These are phyloP conservation scores for Fusarium duplospermum DNA, from an alignment of 2,329 filamentous ascomycete species.

Conservation along the genomic window DNA sequence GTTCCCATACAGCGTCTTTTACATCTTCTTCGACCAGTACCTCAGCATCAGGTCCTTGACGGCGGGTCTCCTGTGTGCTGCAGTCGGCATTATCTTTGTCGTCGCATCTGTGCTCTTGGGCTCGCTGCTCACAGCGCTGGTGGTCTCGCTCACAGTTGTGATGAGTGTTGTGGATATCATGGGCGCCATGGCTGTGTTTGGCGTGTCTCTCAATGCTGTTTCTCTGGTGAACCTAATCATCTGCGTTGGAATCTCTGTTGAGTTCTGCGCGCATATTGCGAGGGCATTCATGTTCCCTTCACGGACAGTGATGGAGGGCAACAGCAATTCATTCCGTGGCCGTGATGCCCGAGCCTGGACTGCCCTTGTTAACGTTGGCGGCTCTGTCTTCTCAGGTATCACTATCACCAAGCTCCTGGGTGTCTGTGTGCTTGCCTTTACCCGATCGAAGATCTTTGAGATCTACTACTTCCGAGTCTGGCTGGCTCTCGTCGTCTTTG, in stretches of 20 bases:
- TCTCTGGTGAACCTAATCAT: slow-evolving; percentile 97
- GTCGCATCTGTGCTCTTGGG: slow-evolving; percentile 86
- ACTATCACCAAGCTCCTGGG: slow-evolving; percentile 95
- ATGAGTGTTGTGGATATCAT: slow-evolving; percentile 97
- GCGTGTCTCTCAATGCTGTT: slow-evolving; percentile 93
- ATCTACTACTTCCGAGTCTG: slow-evolving; percentile 99
- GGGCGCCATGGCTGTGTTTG: slow-evolving; percentile 90
- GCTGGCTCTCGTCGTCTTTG: slow-evolving; percentile 91
- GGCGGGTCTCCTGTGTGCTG: slow-evolving; percentile 81
- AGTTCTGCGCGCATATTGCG: slow-evolving; percentile 97
- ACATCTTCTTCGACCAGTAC: slow-evolving; percentile 99
- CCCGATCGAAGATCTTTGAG: slow-evolving; percentile 97
- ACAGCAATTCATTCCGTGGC: slow-evolving; percentile 81
- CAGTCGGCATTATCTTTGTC: slow-evolving; percentile 85
- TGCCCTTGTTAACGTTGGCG: slow-evolving; percentile 92
- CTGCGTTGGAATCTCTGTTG: slow-evolving; percentile 94
- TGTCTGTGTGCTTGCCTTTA: slow-evolving; percentile 92
- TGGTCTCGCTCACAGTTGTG: slow-evolving; percentile 86
- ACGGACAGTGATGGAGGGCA: slow-evolving; percentile 79
- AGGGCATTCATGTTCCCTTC: slow-evolving; percentile 96
- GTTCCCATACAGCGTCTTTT: slow-evolving; percentile 97
- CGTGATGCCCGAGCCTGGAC: slow-evolving; percentile 91
- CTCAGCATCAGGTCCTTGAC: slow-evolving; percentile 85
- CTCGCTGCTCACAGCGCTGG: slow-evolving; percentile 81
- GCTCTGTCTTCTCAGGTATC: slow-evolving; percentile 94